phyloP scores from a whole-genome alignment of 805 yeast genomes.

The Blastobotrys peoriensis region DNA sequence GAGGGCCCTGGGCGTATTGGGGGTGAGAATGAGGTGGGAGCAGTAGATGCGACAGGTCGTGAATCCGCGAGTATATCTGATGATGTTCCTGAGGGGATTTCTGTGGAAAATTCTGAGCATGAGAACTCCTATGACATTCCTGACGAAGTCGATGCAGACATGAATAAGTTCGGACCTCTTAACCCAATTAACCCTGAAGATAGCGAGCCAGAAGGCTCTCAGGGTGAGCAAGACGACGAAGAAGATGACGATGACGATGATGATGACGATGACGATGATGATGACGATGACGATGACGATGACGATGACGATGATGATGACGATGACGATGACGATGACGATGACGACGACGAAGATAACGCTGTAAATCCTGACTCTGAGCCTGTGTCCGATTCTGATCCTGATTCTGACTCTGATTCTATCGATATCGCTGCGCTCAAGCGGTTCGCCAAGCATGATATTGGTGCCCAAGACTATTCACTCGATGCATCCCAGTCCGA shows the following conservation, averaged over 20 bases:
- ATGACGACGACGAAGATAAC: neutral
- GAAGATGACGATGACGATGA: neutral
- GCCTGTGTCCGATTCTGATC: neutral
- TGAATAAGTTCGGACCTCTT: no score
- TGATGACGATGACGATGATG: neutral
- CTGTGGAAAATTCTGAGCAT: neutral
- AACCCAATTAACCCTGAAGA: neutral
- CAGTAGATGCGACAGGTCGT: no score
- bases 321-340: neutral
- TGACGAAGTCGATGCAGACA: no score
- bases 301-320: conserved; percentile 5
- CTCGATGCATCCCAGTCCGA: neutral
- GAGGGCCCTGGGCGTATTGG: no score
- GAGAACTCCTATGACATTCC: no score
- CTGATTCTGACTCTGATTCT: neutral
- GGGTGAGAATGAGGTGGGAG: no score
- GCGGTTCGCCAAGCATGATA: neutral
- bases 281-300: conserved; percentile 5
- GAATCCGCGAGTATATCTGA: neutral
- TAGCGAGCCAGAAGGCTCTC: neutral
- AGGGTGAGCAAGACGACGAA: neutral
- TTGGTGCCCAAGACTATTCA: neutral
- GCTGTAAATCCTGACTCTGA: neutral
- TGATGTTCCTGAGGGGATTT: neutral
- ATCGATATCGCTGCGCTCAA: neutral